A percentile compares a stretch with the other conserved stretches of the same genome.
Evolutionary conservation across 2,329 filamentous ascomycete species (phyloP).

Genomic region (Esteya vermicola): DNA sequence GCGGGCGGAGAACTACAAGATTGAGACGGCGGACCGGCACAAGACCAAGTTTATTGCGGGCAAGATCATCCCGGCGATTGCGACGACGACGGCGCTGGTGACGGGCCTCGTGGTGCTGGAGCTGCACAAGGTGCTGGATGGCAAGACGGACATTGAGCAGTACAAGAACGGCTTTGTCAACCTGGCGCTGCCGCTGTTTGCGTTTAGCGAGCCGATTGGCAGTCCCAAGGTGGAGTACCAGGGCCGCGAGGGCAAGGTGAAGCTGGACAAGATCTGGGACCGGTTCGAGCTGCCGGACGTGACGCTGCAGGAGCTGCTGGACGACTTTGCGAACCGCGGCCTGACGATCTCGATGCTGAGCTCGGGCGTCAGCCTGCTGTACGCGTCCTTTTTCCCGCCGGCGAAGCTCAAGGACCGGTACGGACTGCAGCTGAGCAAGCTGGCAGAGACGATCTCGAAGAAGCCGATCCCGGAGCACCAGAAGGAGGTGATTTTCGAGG

Average conservation of each 20-base stretch:
- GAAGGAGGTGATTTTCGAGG: constrained; percentile 92
- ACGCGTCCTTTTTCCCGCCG: constrained; percentile 81
- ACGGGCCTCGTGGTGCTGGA: constrained; percentile 88
- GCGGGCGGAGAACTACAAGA: constrained; percentile 96
- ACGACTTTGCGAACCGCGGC: constrained; percentile 68
- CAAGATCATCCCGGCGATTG: constrained; percentile 98
- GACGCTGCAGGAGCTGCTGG: constrained; percentile 69
- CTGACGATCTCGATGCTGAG: constrained; percentile 83
- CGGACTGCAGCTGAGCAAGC: constrained; percentile 69
- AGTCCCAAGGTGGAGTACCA: constrained; percentile 87
- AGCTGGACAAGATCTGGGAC: constrained; percentile 95
- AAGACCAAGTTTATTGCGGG: constrained; percentile 99
- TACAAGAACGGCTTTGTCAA: constrained; percentile 99
- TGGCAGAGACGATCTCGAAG: constrained; percentile 81
- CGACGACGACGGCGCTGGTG: constrained; percentile 89
- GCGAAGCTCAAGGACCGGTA: constrained; percentile 69
- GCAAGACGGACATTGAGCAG: constrained; percentile 91
- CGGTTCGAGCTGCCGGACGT: constrained; percentile 84
- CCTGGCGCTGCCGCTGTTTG: constrained; percentile 90
- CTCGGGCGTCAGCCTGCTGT: constrained; percentile 90
- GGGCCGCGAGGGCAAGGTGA: constrained; percentile 63
- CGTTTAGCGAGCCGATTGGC: constrained; percentile 91
- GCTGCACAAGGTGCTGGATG: constrained; percentile 91
- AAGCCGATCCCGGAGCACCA: constrained; percentile 84
- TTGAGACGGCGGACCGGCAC: constrained; percentile 79